A percentile compares a stretch with the other conserved stretches of the same genome.
Conservation (phyloP, 2,329 filamentous ascomycete genomes). For the Sporothrix protearum region DNA sequence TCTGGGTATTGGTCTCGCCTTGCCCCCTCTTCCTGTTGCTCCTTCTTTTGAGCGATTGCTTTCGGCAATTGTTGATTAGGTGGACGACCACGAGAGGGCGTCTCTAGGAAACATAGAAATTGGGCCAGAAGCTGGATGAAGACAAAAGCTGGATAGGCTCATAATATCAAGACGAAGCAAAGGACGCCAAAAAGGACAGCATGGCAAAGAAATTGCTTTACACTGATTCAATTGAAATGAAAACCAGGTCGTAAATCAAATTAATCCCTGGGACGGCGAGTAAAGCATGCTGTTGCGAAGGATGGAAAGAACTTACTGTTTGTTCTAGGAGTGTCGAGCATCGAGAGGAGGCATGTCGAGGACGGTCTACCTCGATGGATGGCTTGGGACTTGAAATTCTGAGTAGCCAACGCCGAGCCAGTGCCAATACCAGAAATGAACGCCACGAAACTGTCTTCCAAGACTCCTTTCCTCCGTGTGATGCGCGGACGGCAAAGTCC, state of each 20-base stretch:
- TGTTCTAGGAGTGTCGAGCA: neutral
- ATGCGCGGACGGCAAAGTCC: neutral
- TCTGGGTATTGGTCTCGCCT: neutral
- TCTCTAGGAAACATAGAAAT: neutral
- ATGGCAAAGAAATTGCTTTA: neutral
- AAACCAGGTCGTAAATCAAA: neutral
- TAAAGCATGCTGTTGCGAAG: neutral
- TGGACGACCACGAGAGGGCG: neutral
- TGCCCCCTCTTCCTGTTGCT: neutral
- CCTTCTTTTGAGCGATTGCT: neutral
- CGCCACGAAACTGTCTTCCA: too few relatives aligned
- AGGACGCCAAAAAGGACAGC: neutral
- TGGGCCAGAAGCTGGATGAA: neutral
- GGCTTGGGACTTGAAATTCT: neutral
- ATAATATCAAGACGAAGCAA: neutral
- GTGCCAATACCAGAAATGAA: neutral
- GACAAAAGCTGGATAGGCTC: neutral
- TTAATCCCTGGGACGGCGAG: neutral
- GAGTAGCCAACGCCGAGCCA: neutral
- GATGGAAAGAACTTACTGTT: too few relatives aligned
- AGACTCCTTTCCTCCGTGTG: neutral
- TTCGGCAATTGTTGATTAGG: conserved; percentile 26
- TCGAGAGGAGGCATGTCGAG: neutral
- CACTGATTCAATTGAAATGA: neutral
- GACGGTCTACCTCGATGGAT: neutral